These are phyloP conservation scores for Biancaea sappan DNA, from an alignment of 306 rosid species.

Conservation along the genomic window DNA sequence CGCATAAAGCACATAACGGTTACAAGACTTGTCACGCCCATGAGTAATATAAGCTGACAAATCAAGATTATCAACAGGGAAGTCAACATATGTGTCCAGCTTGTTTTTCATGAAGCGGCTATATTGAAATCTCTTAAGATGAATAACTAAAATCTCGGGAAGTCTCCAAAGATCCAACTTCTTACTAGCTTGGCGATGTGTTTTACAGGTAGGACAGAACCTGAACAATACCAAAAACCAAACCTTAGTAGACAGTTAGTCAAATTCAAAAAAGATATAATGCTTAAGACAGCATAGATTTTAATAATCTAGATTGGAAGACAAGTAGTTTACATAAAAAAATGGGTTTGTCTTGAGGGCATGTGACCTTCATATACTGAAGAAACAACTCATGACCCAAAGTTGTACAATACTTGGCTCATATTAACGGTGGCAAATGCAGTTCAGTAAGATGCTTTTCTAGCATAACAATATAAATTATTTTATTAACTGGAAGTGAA, in stretches of 20 bases:
- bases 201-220: slow-evolving; percentile 93
- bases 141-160: slow-evolving; percentile 96
- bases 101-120: slow-evolving; percentile 91
- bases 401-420: slow-evolving; percentile 23
- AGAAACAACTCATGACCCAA: slow-evolving; percentile 10
- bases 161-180: slow-evolving; percentile 99
- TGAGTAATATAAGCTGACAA: slow-evolving; percentile 74
- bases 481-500: slow-evolving; percentile 7
- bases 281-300: neutral
- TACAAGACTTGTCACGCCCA: slow-evolving; percentile 55
- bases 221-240: slow-evolving; percentile 44
- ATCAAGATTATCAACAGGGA: slow-evolving; percentile 86
- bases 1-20: slow-evolving; percentile 86
- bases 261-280: slow-evolving; percentile 23
- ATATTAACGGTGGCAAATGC: slow-evolving; percentile 16
- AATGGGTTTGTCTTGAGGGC: slow-evolving; percentile 23
- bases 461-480: neutral
- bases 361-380: slow-evolving; percentile 1
- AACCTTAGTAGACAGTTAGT: slow-evolving; percentile 39
- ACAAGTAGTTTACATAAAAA: slow-evolving; percentile 17
- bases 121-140: slow-evolving; percentile 95
- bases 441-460: slow-evolving; percentile 18
- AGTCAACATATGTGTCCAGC: slow-evolving; percentile 93
- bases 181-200: slow-evolving; percentile 90
- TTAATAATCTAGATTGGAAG: slow-evolving; percentile 18